Evolutionary conservation across 2,329 filamentous ascomycete genomes (phyloP), one percentile per base, ranked within the genome.

Genomic region (Fusarium subtropicale): DNA sequence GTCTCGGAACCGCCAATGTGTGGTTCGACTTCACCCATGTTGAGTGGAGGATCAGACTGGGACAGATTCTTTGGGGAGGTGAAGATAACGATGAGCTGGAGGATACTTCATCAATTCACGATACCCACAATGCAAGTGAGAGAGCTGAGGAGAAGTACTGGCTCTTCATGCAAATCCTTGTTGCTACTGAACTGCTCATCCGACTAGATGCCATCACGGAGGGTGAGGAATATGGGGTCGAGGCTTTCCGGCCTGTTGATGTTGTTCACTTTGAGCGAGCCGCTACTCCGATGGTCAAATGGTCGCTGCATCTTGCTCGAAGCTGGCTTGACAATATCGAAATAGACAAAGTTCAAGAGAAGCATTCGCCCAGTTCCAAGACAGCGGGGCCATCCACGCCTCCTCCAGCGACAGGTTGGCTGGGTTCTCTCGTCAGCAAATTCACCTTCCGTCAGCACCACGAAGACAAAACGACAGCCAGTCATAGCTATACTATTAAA

Each of bases 1-100:
- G 91, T 12, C 83, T 93, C 45, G 87, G 86, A 1, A 81, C 87
- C 10, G 84, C 88, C 56, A 90, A 90, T 58, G 86, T 92, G 46
- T 93, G 91, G 91, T 85, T 91, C 53, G 90, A 93, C 77, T 91
- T 93, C 69, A 91, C 90, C 22, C 84, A 89, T 33, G 88, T 93
- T 9, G 91, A 93, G 75, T 93, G 90, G 90, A 86, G 91, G 38
- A 90, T 93, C 60, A 84, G 90, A 15, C 81, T 93, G 2, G 91
- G 91, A 9, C 91, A 92, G 77, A 84, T 93, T 42, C 79, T 93
- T 3, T 93, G 91, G 90, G 89, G 86, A 18, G 80, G 82, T 18
- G 79, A 81, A 8, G 75, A 83, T 28, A 85, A 86, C 42, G 86
- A 87, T 67, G 81, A 84, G 47, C 69, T 85, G n/a, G 83, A 84